phyloP scores from a whole-genome alignment of 169 alveolate genomes.

The Cryptosporidium viatorum region DNA sequence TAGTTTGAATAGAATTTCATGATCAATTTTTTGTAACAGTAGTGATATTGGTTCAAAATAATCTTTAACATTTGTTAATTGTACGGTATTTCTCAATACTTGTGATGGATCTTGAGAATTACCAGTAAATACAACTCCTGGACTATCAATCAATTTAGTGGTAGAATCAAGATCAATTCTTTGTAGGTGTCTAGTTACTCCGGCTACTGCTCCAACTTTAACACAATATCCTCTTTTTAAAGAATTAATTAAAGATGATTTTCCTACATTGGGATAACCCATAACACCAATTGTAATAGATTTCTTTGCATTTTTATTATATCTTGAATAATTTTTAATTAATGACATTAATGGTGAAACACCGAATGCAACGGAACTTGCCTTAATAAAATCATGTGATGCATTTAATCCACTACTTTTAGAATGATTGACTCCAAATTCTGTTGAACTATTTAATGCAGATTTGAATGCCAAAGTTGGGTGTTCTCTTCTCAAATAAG shows the following conservation, averaged over 20 bases:
- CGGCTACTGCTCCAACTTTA: slow-evolving; percentile 93
- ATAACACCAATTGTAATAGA: slow-evolving; percentile 91
- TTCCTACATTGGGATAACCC: slow-evolving; percentile 96
- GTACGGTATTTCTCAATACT: slow-evolving; percentile 88
- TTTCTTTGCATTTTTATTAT: slow-evolving; percentile 83
- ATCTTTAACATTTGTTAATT: slow-evolving; percentile 89
- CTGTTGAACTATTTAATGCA: slow-evolving; percentile 80
- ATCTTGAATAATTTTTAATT: slow-evolving; percentile 88
- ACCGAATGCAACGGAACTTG: slow-evolving; percentile 86
- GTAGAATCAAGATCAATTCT: slow-evolving; percentile 90
- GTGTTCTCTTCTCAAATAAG: slow-evolving; percentile 71
- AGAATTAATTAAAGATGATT: slow-evolving; percentile 91
- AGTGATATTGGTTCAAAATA: slow-evolving; percentile 88
- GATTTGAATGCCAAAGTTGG: slow-evolving; percentile 80
- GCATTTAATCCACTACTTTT: slow-evolving; percentile 51
- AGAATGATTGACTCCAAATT: slow-evolving; percentile 46
- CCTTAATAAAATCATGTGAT: slow-evolving; percentile 76
- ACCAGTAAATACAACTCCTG: slow-evolving; percentile 92
- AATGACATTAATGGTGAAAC: slow-evolving; percentile 87
- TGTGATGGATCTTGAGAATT: slow-evolving; percentile 82
- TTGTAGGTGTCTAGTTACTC: slow-evolving; percentile 91
- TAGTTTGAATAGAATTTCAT: slow-evolving; percentile 81
- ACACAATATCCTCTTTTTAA: slow-evolving; percentile 90
- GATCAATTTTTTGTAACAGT: slow-evolving; percentile 83
- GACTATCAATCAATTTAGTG: slow-evolving; percentile 92